These are phyloP conservation scores for Antrodiella citrinella DNA, from an alignment of 768 basidiomycete species.

Conservation along the genomic window DNA sequence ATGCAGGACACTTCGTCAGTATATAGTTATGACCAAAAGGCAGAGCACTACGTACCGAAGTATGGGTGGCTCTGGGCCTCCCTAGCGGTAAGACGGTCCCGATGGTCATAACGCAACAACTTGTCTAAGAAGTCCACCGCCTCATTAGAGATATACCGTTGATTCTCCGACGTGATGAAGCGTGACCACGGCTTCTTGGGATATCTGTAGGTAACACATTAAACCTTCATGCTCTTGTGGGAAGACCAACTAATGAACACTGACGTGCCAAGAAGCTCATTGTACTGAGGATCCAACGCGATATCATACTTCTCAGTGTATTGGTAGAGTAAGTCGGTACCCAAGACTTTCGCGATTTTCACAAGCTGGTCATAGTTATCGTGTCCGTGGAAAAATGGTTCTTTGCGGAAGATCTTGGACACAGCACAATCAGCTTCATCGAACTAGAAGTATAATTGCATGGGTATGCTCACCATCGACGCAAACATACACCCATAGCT, in stretches of 20 bases:
- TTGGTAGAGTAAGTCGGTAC: conserved; percentile 88
- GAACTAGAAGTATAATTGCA: neutral
- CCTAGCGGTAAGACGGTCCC: conserved; percentile 89
- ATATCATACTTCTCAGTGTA: conserved; percentile 96
- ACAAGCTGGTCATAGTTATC: conserved; percentile 98
- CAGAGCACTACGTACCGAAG: conserved; percentile 69
- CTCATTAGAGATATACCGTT: conserved; percentile 93
- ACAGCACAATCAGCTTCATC: neutral
- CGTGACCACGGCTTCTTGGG: conserved; percentile 92
- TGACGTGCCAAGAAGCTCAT: conserved; percentile 85
- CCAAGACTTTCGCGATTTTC: conserved; percentile 96
- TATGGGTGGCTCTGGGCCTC: conserved; percentile 92
- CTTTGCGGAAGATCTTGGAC: conserved; percentile 91
- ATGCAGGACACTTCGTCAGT: no score
- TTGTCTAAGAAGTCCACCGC: conserved; percentile 96
- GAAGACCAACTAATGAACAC: conserved; percentile 9
- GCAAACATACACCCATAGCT: conserved; percentile 99
- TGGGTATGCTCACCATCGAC: conserved; percentile 81
- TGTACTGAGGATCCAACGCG: conserved; percentile 91
- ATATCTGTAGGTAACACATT: conserved; percentile 42
- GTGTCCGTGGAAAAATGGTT: conserved; percentile 98
- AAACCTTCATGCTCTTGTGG: conserved; percentile 6
- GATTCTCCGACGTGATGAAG: conserved; percentile 93
- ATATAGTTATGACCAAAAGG: conserved; percentile 8
- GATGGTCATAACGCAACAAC: conserved; percentile 93